Evolutionary conservation across 192 early-diverging fungal species (phyloP).

Genomic region (Haplosporangium gracile): DNA sequence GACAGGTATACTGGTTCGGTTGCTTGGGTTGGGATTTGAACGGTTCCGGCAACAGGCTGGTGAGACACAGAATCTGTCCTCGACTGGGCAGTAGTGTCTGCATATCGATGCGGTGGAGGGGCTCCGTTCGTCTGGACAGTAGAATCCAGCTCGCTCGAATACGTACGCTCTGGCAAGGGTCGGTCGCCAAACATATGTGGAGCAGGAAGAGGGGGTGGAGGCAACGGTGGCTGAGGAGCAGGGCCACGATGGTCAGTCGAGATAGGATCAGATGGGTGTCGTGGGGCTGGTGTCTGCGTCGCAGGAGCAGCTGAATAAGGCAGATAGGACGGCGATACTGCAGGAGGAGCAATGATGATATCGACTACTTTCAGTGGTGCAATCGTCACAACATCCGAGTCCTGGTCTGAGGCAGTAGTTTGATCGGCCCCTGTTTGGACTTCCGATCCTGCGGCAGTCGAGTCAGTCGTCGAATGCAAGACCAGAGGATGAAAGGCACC

Average conservation of each 20-base stretch:
- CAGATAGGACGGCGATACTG: conserved; percentile 46
- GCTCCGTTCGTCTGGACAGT: conserved; percentile 5
- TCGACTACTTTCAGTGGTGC: not conserved
- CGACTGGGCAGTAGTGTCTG: not conserved
- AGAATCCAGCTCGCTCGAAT: not conserved
- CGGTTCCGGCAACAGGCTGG: not conserved
- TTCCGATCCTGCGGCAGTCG: conserved; percentile 5
- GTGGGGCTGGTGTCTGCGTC: not conserved
- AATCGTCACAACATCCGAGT: conserved; percentile 1
- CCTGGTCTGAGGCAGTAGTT: not conserved
- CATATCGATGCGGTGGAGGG: not conserved
- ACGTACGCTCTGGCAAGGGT: not conserved
- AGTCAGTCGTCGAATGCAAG: not conserved
- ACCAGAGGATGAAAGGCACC: conserved; percentile 2
- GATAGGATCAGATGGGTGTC: not conserved
- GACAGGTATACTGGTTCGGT: conserved; percentile 3
- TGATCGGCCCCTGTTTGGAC: conserved; percentile 5
- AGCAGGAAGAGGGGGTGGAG: conserved; percentile 19
- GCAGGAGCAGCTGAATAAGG: conserved; percentile 17
- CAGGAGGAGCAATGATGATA: conserved; percentile 16
- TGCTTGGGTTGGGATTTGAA: not conserved
- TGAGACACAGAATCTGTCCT: conserved; percentile 10
- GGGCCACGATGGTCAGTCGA: conserved; percentile 11
- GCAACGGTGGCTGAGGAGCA: conserved; percentile 13
- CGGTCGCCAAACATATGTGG: conserved; percentile 6